Evolutionary conservation across 192 early-diverging fungal genomes (phyloP), one percentile per base, ranked within the genome.

Genomic region (Piromyces finnis): DNA sequence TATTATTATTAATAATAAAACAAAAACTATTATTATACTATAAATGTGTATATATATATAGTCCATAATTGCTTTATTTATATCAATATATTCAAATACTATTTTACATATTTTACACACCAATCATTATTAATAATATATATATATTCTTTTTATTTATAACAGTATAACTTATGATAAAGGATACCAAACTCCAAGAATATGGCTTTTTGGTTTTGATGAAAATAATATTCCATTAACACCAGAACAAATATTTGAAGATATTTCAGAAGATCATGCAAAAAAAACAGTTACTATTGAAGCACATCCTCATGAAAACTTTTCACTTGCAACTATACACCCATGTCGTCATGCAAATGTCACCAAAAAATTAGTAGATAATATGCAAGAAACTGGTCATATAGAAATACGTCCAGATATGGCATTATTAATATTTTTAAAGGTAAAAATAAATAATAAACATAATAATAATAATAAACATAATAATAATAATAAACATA

Each of bases 91-190:
- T n/a, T n/a, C n/a, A n/a, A n/a, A n/a, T n/a, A n/a, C n/a, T n/a
- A n/a, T n/a, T n/a, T n/a, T n/a, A n/a, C n/a, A n/a, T n/a, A n/a
- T n/a, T n/a, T n/a, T n/a, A n/a, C n/a, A n/a, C n/a, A n/a, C n/a
- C n/a, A n/a, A n/a, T n/a, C n/a, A n/a, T n/a, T n/a, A n/a, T n/a
- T n/a, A n/a, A n/a, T n/a, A n/a, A n/a, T n/a, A n/a, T n/a, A n/a
- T n/a, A n/a, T n/a, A n/a, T n/a, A n/a, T n/a, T n/a, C n/a, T n/a
- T n/a, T n/a, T n/a, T n/a, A n/a, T n/a, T n/a, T n/a, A n/a, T n/a
- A n/a, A n/a, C n/a, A 79, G 79, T 84, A 99, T 99, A 81, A 97
- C 96, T n/a, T 99, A 99, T 86, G 98, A 99, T 91, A 99, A 99
- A 85, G 98, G 98, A 85, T 98, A 98, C 85, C 96, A 97, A 86